Evolutionary conservation across 768 basidiomycete species (phyloP).

Genomic region (Sutorius australiensis): DNA sequence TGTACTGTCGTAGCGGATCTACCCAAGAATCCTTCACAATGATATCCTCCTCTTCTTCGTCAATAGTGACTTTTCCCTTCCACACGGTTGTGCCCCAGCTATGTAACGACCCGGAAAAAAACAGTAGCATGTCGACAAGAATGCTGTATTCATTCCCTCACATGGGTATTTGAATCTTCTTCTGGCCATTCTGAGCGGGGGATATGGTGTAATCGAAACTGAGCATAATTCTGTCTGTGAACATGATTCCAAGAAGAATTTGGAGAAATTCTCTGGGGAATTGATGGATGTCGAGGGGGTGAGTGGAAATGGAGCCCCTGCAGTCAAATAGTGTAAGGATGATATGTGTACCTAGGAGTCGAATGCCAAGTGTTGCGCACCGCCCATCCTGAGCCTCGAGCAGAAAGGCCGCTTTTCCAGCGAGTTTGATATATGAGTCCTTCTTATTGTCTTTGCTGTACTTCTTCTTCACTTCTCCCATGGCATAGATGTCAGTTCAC

Average conservation of each 20-base stretch:
- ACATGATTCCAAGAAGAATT: neutral
- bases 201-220: neutral
- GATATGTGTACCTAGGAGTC: neutral
- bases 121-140: too few relatives aligned
- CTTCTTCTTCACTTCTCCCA: too few relatives aligned
- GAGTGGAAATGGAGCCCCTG: neutral
- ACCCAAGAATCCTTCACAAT: too few relatives aligned
- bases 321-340: conserved; percentile 2
- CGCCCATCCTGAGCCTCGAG: conserved; percentile 5
- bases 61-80: too few relatives aligned
- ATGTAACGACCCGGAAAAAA: too few relatives aligned
- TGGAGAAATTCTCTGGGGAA: conserved; percentile 1
- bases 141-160: too few relatives aligned
- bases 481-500: too few relatives aligned
- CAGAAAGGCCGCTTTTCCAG: neutral
- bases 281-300: conserved; percentile 2
- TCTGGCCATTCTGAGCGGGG: neutral
- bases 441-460: neutral
- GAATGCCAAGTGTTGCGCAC: neutral
- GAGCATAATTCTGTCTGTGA: neutral
- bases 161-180: too few relatives aligned
- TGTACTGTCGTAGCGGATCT: too few relatives aligned
- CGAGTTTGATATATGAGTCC: neutral
- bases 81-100: too few relatives aligned
- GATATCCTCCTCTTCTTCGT: too few relatives aligned